These are phyloP conservation scores for Teunomyces atbi DNA, from an alignment of 805 yeast species.

Conservation along the genomic window DNA sequence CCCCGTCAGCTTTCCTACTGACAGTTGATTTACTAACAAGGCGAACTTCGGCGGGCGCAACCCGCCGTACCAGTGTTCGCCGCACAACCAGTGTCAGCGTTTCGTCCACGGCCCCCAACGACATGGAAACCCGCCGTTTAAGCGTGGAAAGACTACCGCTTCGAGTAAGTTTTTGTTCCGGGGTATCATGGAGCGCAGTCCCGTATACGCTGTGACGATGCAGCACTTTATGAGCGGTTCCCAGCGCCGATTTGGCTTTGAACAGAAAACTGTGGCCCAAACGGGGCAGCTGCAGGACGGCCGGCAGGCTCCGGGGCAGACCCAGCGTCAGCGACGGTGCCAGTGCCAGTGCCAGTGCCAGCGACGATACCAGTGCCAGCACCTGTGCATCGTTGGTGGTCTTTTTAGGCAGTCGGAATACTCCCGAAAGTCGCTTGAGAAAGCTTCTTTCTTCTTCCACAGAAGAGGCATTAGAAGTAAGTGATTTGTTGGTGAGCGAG, in stretches of 20 bases:
- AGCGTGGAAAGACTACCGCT: neutral
- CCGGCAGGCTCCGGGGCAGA: neutral
- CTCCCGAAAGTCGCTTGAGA: neutral
- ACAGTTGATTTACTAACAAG: neutral
- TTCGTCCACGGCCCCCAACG: neutral
- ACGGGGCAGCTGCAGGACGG: neutral
- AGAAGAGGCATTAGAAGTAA: constrained; percentile 7
- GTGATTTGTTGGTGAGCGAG: constrained; percentile 6
- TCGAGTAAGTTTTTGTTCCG: neutral
- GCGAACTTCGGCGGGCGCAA: neutral
- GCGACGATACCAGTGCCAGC: neutral
- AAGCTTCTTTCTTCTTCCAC: neutral
- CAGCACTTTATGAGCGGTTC: neutral
- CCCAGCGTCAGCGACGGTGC: neutral
- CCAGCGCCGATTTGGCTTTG: neutral
- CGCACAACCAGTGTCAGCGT: neutral
- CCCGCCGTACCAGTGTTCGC: neutral
- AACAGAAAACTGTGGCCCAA: constrained; percentile 1
- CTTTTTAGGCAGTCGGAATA: neutral
- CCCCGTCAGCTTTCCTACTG: neutral
- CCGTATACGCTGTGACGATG: neutral
- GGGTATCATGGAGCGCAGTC: neutral
- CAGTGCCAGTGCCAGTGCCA: neutral
- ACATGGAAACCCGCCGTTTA: neutral
- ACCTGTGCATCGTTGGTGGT: neutral